Evolutionary conservation across 139 green algal genomes (phyloP), one percentile per base, ranked within the genome.

Genomic region (Tetraselmis striata): DNA sequence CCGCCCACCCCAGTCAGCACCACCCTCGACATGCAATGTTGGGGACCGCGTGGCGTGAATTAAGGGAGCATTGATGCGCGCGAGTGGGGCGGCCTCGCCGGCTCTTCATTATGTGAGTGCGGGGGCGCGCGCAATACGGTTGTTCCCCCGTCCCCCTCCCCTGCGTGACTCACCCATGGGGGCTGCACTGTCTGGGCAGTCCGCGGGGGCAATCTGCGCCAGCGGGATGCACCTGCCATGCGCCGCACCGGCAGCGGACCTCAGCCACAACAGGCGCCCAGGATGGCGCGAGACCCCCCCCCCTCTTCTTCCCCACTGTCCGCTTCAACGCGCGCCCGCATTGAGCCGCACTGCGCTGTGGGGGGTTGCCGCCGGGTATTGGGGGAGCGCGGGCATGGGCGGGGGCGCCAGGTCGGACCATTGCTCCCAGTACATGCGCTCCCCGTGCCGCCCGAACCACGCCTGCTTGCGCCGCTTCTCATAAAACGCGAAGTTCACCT

Each of bases 371-470:
- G 30, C 25, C 75, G 11, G 79, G 11, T 29, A 0, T 1, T 0
- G 75, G 0, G 22, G 31, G 76, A 59, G 27, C 29, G 24, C 25
- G 1, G 31, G 30, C 28, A 2, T 28, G 2, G 59, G 31, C 18
- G 22, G 5, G 58, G 32, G 26, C 1, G 25, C 23, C 45, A 11
- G 32, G 28, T 80, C 76, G 28, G 79, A 91, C 95, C 95, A 98
- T 84, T 94, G 89, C 89, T 98, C 95, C 95, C 95, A 98, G 82
- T 93, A 96, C 32, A 96, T 82, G 18, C 92, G 88, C 84, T 98
- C 90, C 78, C 94, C 93, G 80, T 92, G 82, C 26, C 85, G 89
- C 30, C 88, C 85, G 79, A 93, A 95, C 85, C 85, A 90, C 30
- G 82, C 82, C 74, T 93, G 88, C 59, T 90, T 91, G 74, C 92